Conservation (phyloP, 495 filamentous ascomycete genomes). For the Endocarpon pusillum region DNA sequence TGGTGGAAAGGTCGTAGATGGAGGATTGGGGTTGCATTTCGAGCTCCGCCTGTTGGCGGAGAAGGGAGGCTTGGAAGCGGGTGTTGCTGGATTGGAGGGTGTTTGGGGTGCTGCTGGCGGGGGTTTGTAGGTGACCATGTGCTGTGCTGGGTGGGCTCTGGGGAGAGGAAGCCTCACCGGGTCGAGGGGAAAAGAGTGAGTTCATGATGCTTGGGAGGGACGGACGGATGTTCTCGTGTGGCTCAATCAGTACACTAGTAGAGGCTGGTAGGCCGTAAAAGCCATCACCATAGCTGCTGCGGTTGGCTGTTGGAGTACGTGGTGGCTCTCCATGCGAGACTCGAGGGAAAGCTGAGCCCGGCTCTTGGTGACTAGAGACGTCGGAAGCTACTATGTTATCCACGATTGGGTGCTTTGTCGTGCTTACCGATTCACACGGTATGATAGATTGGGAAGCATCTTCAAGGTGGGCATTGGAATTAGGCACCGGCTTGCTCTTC, state of each 20-base stretch:
- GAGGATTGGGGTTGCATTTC: neutral
- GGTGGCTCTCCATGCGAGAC: neutral
- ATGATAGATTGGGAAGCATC: slow-evolving; percentile 29
- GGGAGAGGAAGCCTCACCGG: slow-evolving; percentile 18
- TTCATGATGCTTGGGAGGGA: slow-evolving; percentile 31
- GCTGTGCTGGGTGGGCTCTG: slow-evolving; percentile 11
- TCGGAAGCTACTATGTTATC: slow-evolving; percentile 46
- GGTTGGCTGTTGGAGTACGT: too few species aligned
- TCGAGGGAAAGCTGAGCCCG: neutral
- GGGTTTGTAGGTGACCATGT: slow-evolving; percentile 16
- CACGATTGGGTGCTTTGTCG: slow-evolving; percentile 40
- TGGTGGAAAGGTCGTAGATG: too few species aligned
- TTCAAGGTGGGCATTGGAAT: slow-evolving; percentile 10
- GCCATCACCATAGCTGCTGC: too few species aligned
- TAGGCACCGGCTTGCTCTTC: slow-evolving; percentile 16
- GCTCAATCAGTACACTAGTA: too few species aligned
- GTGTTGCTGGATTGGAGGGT: slow-evolving; percentile 9
- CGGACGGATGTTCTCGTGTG: neutral
- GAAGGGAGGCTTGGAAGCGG: neutral
- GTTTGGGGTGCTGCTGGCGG: slow-evolving; percentile 12
- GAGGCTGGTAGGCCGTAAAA: too few species aligned
- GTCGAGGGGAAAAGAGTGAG: slow-evolving; percentile 18
- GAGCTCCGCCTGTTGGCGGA: neutral
- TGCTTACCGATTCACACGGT: slow-evolving; percentile 26
- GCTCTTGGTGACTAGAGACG: slow-evolving; percentile 26